Base-by-base conservation (phyloP, 345 rosid genomes). In the Excoecaria cochinchinensis region DNA sequence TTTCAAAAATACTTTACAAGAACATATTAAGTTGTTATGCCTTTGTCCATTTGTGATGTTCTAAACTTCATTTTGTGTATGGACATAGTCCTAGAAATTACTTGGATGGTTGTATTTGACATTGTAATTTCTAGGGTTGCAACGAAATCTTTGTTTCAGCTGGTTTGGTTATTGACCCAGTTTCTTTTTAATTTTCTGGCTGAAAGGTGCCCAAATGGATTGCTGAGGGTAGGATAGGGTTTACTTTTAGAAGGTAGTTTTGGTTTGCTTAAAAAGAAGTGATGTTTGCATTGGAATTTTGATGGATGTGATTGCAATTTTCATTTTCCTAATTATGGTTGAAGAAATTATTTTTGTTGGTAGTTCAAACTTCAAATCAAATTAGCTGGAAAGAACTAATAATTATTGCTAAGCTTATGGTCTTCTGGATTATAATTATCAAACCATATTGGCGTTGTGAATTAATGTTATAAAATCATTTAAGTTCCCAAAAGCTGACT, bases 41-140 rank as follows among this genome's bases (percentile, higher is more conserved):
- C 53, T 53, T 57, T 40, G 48, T 72, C 46, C 38, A 57, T 66
- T 55, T 52, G 64, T 31, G 61, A 15, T 67, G 40, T 63, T 72
- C 69, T 62, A 15, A 76, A 81, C 73, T 61, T n/a, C 60, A 21
- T 24, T 66, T 36, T 74, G 61, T 8, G 64, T 67, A 31, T 21
- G 68, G n/a, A 59, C 36, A 16, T 61, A 51, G 44, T 17, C 64
- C 53, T 48, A 24, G 44, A 61, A 64, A 42, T 76, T 21, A 40
- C 21, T 52, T 64, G 50, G 70, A 21, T 24, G 55, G 16, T 50
- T 73, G 38, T 36, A 38, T 61, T 22, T 6, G 61, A 63, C 50
- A 13, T 19, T 14, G 10, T 60, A 38, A 63, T 72, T 36, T 12
- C 50, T 36, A 52, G 69, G 60, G 36, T 31, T 51, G 72, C 59